Percentiles rank a stretch among this genome's conserved stretches.
These are phyloP conservation scores for Umbilicus rupestris DNA, from an alignment of 164 flowering plant genomes.

Conservation along the genomic window DNA sequence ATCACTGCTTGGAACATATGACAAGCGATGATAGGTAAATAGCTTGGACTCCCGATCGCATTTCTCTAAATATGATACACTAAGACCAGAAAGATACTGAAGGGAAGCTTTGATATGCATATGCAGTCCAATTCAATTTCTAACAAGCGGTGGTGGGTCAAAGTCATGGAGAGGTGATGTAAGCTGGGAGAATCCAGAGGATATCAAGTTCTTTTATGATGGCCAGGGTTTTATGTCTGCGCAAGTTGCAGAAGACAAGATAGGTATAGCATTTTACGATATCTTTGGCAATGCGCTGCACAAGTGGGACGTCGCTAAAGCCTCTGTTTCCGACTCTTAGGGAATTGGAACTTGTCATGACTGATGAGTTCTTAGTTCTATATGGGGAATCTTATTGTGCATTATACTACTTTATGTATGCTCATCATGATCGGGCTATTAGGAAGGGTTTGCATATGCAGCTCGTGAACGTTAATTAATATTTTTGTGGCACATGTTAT, in stretches of 20 bases:
- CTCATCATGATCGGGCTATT: not conserved
- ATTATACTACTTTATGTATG: not conserved
- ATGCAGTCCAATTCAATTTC: conserved; percentile 43
- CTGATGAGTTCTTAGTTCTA: not conserved
- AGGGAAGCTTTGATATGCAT: not conserved
- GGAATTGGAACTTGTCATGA: not conserved
- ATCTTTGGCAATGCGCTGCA: conserved; percentile 41
- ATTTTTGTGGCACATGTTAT: not conserved
- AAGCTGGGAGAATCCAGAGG: conserved; percentile 18
- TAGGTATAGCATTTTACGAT: conserved; percentile 33
- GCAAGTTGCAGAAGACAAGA: conserved; percentile 18
- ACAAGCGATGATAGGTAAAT: conserved; percentile 34
- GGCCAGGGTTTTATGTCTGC: conserved; percentile 57
- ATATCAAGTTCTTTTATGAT: conserved; percentile 48
- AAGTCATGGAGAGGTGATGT: conserved; percentile 68
- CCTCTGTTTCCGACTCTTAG: conserved; percentile 12
- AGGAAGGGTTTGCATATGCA: not conserved
- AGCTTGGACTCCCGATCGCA: not conserved
- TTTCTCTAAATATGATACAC: not conserved
- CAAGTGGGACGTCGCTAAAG: conserved; percentile 28
- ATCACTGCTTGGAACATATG: conserved; percentile 66
- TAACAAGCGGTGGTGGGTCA: conserved; percentile 75
- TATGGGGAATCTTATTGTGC: not conserved
- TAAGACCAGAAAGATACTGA: not conserved
- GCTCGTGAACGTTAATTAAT: not conserved